A percentile compares a stretch with the other conserved stretches of the same genome.
Conservation (phyloP, 371 early-diverging fungal genomes). For the Quaeritorhiza haematococci region DNA sequence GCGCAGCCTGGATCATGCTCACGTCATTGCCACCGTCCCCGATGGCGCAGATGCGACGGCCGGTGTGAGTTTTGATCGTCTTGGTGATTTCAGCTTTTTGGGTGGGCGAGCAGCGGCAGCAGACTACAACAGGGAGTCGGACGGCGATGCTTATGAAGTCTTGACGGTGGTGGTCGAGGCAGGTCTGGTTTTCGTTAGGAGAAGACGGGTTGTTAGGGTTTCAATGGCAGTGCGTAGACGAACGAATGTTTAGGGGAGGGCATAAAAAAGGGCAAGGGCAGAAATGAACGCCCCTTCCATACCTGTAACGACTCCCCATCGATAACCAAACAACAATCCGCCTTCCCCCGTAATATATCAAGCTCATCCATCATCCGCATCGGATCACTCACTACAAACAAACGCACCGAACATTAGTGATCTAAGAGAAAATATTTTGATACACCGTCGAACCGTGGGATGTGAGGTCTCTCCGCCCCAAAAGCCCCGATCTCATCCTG, state of each 20-base stretch:
- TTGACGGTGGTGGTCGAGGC: conserved; percentile 66
- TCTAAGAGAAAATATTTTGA: neutral
- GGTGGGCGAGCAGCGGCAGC: conserved; percentile 97
- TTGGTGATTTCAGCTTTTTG: conserved; percentile 76
- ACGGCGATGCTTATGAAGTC: conserved; percentile 83
- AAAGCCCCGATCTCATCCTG: too few relatives aligned
- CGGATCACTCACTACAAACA: conserved; percentile 45
- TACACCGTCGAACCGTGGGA: too few relatives aligned
- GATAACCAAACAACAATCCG: conserved; percentile 73
- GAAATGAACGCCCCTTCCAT: neutral
- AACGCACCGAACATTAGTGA: neutral
- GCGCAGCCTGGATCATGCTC: conserved; percentile 60
- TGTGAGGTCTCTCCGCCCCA: too few relatives aligned
- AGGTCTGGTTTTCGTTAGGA: too few relatives aligned
- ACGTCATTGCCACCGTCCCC: conserved; percentile 77
- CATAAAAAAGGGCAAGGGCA: too few relatives aligned
- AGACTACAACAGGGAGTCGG: conserved; percentile 85
- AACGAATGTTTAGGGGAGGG: too few relatives aligned
- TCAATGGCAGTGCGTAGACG: too few relatives aligned
- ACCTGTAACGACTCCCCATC: conserved; percentile 92
- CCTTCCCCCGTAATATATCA: conserved; percentile 40
- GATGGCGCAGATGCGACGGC: conserved; percentile 58
- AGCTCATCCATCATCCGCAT: conserved; percentile 62
- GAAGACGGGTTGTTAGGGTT: conserved; percentile 1
- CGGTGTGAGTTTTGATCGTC: conserved; percentile 51